Conservation (phyloP, 352 stramenopile species). For the Pythium coloratum region DNA sequence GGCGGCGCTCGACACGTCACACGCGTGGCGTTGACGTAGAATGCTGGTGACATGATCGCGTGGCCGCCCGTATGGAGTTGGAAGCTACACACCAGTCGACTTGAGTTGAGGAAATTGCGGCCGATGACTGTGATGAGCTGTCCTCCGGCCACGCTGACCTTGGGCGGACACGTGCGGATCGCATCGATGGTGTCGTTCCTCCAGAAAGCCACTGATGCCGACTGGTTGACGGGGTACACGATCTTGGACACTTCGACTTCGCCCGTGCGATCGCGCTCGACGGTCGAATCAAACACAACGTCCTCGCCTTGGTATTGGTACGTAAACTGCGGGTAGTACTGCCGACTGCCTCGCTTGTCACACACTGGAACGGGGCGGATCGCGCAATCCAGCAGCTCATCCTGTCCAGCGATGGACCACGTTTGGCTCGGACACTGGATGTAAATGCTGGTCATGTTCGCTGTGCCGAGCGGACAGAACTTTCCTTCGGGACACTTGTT, state of each 20-base stretch:
- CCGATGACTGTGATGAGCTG: conserved; percentile 91
- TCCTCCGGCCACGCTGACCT: conserved; percentile 37
- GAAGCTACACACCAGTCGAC: conserved; percentile 87
- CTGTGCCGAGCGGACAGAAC: conserved; percentile 92
- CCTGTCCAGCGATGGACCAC: conserved; percentile 76
- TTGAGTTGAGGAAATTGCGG: conserved; percentile 92
- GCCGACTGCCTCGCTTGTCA: conserved; percentile 87
- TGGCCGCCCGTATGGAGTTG: conserved; percentile 32
- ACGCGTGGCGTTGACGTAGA: conserved; percentile 83
- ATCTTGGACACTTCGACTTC: conserved; percentile 91
- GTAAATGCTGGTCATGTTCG: conserved; percentile 77
- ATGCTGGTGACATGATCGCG: conserved; percentile 40
- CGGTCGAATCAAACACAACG: conserved; percentile 70
- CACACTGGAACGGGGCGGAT: conserved; percentile 91
- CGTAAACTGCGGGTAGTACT: conserved; percentile 79
- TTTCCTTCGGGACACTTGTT: conserved; percentile 93
- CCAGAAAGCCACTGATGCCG: conserved; percentile 80
- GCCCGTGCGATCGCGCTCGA: conserved; percentile 63
- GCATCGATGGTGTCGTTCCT: conserved; percentile 95
- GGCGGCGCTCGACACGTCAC: conserved; percentile 77
- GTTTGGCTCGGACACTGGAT: conserved; percentile 92
- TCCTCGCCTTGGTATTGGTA: conserved; percentile 63
- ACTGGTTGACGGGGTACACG: conserved; percentile 93
- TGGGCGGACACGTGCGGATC: conserved; percentile 82
- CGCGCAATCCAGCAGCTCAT: conserved; percentile 86